Evolutionary conservation across 331 rosid species (phyloP).

Genomic region (Stylosanthes scabra): DNA sequence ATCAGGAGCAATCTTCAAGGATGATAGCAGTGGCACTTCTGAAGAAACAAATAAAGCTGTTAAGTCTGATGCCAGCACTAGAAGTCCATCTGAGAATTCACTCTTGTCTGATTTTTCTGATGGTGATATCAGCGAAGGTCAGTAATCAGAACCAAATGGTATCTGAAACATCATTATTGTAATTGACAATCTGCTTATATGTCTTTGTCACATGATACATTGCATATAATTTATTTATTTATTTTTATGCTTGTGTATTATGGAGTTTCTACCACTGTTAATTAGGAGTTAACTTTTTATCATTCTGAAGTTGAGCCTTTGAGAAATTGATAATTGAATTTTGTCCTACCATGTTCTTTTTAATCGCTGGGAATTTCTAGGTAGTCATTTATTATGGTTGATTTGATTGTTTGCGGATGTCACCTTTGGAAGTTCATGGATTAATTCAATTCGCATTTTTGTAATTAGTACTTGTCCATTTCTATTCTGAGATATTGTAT

Average conservation of each 20-base stretch:
- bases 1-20: conserved; percentile 66
- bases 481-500: conserved; percentile 25
- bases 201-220: conserved; percentile 20
- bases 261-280: conserved; percentile 21
- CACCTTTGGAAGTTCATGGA: not conserved
- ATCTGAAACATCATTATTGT: conserved; percentile 36
- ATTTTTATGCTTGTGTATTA: conserved; percentile 14
- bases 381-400: no score
- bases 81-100: conserved; percentile 63
- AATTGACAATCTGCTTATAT: conserved; percentile 23
- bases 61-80: conserved; percentile 65
- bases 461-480: not conserved
- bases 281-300: conserved; percentile 5
- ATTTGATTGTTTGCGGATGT: no score
- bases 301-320: conserved; percentile 22
- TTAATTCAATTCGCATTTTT: conserved; percentile 26
- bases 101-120: conserved; percentile 69
- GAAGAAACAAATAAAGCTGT: conserved; percentile 51
- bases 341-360: conserved; percentile 11
- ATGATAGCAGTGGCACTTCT: conserved; percentile 64
- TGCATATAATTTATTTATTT: conserved; percentile 30
- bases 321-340: conserved; percentile 23
- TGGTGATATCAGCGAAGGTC: conserved; percentile 65
- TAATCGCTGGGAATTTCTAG: conserved; percentile 25
- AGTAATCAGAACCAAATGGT: conserved; percentile 41